Base-by-base conservation (phyloP, 257 asterid genomes). In the Euphrasia confusa region DNA sequence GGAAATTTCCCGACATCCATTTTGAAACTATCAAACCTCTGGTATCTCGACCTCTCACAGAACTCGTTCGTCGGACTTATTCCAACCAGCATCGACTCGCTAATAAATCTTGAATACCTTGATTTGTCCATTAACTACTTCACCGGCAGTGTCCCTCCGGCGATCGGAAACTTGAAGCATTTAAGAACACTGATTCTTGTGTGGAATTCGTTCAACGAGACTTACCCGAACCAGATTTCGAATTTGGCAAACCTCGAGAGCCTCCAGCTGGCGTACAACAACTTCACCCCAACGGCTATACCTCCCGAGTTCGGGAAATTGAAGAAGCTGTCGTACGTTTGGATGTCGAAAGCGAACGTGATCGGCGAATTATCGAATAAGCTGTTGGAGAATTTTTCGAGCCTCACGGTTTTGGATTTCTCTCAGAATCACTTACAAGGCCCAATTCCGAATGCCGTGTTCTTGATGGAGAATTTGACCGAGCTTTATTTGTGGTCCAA, bases 101-200 rank as follows among this genome's bases (percentile, higher is more conserved):
- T 30, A 3, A 30, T 0, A 5, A 2, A 3, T 2, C 35, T 30
- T 30, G 35, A 30, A 30, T 5, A 30, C 35, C 35, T 30, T 5
- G 35, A 30, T 30, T 5, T 30, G 35, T 30, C 35, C 4, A 5
- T 68, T 13, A 91, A 91, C 69, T 82, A 88, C 65, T 79, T 91
- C 85, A 78, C 87, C 67, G 98, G 96, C 10, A 72, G 82, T 58
- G 62, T 91, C 53, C 98, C 98, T 17, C 79, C 85, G 61, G 61
- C 67, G 3, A 67, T 88, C 42, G 98, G 94, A 5, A 84, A 78
- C 30, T 63, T 91, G 71, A 66, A 73, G 2, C 75, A 71, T 64
- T 71, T 91, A 33, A 60, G 8, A 8, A 60, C 18, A 1, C 52
- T 91, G 67, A 0, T 33, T 57, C 66, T 91, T 12, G 3, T 74